These are phyloP conservation scores for Wickerhamiella vanderwaltii DNA, from an alignment of 805 yeast genomes.

Conservation along the genomic window DNA sequence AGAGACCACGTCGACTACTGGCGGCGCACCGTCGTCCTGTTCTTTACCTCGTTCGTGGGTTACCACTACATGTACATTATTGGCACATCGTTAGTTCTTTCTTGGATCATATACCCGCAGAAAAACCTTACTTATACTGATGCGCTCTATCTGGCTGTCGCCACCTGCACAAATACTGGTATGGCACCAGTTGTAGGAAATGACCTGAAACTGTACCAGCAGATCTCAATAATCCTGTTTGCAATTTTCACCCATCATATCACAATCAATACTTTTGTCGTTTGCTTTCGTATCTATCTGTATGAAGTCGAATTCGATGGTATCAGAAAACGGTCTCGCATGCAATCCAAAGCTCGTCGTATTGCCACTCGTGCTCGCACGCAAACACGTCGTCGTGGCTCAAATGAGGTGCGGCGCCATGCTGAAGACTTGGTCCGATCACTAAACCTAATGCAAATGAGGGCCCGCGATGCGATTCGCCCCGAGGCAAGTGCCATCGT, in stretches of 20 bases:
- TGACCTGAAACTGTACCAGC: slow-evolving; percentile 60
- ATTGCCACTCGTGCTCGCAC: slow-evolving; percentile 42
- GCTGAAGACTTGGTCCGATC: slow-evolving; percentile 61
- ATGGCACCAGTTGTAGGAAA: slow-evolving; percentile 67
- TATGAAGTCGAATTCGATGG: slow-evolving; percentile 78
- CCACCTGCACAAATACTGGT: slow-evolving; percentile 86
- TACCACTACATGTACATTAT: slow-evolving; percentile 48
- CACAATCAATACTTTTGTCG: slow-evolving; percentile 67
- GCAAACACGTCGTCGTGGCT: slow-evolving; percentile 32
- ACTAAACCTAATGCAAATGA: slow-evolving; percentile 57
- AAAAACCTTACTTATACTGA: slow-evolving; percentile 59
- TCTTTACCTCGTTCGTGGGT: slow-evolving; percentile 20
- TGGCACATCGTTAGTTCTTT: slow-evolving; percentile 46
- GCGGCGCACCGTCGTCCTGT: too few relatives aligned
- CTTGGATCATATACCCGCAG: slow-evolving; percentile 69
- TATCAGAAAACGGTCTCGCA: slow-evolving; percentile 64
- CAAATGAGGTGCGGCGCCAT: neutral
- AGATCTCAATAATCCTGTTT: slow-evolving; percentile 51
- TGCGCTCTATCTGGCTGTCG: slow-evolving; percentile 60
- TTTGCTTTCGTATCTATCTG: slow-evolving; percentile 73
- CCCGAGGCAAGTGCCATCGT: neutral
- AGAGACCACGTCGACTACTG: too few relatives aligned
- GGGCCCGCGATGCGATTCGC: slow-evolving; percentile 5
- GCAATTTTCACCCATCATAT: slow-evolving; percentile 73
- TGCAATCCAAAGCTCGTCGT: slow-evolving; percentile 71